phyloP scores from a whole-genome alignment of 2,329 filamentous ascomycete species.

The Plectosphaerella cucumerina region DNA sequence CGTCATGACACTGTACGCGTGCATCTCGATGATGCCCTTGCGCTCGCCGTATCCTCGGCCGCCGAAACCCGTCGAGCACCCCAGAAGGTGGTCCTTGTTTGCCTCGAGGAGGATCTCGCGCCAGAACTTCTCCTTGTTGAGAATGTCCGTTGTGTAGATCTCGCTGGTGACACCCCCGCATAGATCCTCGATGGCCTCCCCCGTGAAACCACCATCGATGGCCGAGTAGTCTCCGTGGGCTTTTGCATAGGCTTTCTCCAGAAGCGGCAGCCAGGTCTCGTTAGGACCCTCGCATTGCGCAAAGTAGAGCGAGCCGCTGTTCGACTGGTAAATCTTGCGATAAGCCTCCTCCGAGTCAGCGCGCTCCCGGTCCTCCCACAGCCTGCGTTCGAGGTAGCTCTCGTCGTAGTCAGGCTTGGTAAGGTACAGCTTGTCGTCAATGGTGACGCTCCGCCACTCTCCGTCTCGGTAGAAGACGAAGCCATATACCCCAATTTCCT shows the following conservation, averaged over 20 bases:
- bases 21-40: constrained; percentile 53
- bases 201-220: constrained; percentile 67
- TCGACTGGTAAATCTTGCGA: constrained; percentile 66
- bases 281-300: constrained; percentile 70
- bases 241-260: constrained; percentile 80
- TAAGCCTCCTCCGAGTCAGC: constrained; percentile 56
- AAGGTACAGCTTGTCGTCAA: constrained; percentile 54
- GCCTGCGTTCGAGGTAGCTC: constrained; percentile 39
- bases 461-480: constrained; percentile 82
- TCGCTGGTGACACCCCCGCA: constrained; percentile 65
- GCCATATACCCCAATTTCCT: constrained; percentile 75
- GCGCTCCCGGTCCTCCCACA: constrained; percentile 39
- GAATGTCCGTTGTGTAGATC: constrained; percentile 62
- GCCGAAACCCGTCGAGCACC: constrained; percentile 48
- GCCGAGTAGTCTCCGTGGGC: constrained; percentile 74
- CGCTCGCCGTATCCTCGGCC: constrained; percentile 41
- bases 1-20: constrained; percentile 59
- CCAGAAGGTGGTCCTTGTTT: constrained; percentile 73
- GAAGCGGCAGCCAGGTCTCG: constrained; percentile 74
- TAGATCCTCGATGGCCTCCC: constrained; percentile 56
- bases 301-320: constrained; percentile 72
- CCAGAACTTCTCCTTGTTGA: constrained; percentile 72
- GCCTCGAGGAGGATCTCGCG: constrained; percentile 71
- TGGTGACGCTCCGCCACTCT: constrained; percentile 62
- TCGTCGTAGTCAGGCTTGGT: constrained; percentile 61